phyloP scores from a whole-genome alignment of 2,329 filamentous ascomycete species.

The Periconia digitata region DNA sequence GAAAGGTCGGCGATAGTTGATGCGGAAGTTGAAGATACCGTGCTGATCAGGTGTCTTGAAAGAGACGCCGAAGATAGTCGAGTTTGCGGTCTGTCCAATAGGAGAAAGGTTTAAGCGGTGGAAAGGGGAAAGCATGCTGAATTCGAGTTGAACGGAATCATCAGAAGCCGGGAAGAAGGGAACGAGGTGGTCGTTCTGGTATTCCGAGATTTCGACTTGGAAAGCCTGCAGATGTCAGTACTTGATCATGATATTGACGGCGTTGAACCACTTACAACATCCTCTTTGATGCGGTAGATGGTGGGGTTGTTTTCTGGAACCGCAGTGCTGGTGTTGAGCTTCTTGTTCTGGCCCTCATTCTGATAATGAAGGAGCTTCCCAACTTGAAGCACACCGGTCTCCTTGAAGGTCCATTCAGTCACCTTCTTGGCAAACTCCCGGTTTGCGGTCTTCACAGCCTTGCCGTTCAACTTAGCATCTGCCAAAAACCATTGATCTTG shows the following conservation, averaged over 20 bases:
- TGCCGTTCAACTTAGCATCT: conserved; percentile 61
- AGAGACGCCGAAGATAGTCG: conserved; percentile 70
- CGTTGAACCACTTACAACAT: conserved; percentile 70
- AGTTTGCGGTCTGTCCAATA: conserved; percentile 60
- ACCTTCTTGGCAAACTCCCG: conserved; percentile 81
- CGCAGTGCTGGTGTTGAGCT: conserved; percentile 39
- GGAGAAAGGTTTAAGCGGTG: conserved; percentile 76
- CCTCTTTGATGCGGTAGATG: conserved; percentile 95
- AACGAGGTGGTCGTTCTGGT: conserved; percentile 69
- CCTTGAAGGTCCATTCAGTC: conserved; percentile 95
- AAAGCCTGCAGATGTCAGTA: conserved; percentile 63
- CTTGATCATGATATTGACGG: neutral
- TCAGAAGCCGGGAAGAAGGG: conserved; percentile 70
- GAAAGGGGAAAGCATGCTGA: conserved; percentile 98
- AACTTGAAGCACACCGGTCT: conserved; percentile 84
- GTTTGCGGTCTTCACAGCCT: conserved; percentile 70
- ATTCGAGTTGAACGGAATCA: conserved; percentile 89
- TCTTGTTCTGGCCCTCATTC: conserved; percentile 55
- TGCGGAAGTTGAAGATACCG: conserved; percentile 96
- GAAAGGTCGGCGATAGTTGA: conserved; percentile 97
- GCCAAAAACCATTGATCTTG: conserved; percentile 87
- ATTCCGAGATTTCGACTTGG: conserved; percentile 87
- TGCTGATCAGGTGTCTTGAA: conserved; percentile 95
- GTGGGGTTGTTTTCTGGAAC: conserved; percentile 67
- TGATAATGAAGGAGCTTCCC: conserved; percentile 78